These are phyloP conservation scores for Ulmus americana DNA, from an alignment of 331 rosid genomes.

Conservation along the genomic window DNA sequence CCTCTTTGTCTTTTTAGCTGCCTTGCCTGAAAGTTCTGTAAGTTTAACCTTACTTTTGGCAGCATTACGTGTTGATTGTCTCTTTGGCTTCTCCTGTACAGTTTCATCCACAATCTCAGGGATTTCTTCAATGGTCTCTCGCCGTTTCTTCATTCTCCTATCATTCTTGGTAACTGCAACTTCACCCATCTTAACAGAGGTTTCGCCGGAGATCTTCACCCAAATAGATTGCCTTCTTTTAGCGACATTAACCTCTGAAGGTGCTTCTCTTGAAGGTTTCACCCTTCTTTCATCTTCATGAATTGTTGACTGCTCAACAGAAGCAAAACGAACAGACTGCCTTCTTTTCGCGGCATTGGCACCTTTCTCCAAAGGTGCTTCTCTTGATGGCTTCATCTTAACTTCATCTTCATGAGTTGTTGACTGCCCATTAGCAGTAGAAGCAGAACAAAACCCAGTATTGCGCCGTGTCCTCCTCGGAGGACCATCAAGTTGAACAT, in stretches of 20 bases:
- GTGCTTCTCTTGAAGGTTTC: slow-evolving; percentile 5
- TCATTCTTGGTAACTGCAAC: slow-evolving; percentile 4
- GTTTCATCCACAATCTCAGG: slow-evolving; percentile 1
- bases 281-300: neutral
- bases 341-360: neutral
- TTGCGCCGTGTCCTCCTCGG: slow-evolving; percentile 15
- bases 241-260: too few relatives aligned
- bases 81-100: slow-evolving; percentile 2
- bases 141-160: neutral
- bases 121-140: slow-evolving; percentile 3
- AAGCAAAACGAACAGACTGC: slow-evolving; percentile 9
- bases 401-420: neutral
- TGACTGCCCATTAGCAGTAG: neutral
- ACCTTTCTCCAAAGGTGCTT: neutral
- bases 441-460: slow-evolving; percentile 4
- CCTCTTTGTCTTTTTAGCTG: slow-evolving; percentile 3
- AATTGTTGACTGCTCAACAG: slow-evolving; percentile 1
- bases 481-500: slow-evolving; percentile 19
- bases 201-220: neutral
- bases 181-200: slow-evolving; percentile 3
- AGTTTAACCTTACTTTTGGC: slow-evolving; percentile 6
- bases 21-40: neutral
- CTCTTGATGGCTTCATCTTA: slow-evolving; percentile 2
- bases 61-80: neutral
- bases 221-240: neutral